Base-by-base conservation (phyloP, 2,329 filamentous ascomycete genomes). In the Ophiostoma piceae region DNA sequence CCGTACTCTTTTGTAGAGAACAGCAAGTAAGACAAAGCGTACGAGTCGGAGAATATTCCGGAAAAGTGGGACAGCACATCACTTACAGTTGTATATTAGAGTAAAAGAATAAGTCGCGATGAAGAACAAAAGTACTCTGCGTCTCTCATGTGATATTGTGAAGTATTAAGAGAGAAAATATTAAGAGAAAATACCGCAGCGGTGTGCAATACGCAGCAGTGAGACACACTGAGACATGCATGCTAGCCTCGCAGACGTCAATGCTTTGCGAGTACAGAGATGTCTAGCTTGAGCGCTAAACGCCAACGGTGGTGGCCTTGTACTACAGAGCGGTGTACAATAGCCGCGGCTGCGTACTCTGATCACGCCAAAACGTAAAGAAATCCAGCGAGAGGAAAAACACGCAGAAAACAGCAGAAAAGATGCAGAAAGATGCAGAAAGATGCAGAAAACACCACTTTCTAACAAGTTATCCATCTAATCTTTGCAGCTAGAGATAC, bases 161-260 rank as follows among this genome's bases (percentile, higher is more conserved):
- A 29, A 29, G 26, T 29, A 29, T 29, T 29, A 29, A 29, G 26
- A 29, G 26, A 2, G 26, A 29, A 29, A 29, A 29, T 29, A 29
- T 29, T 2, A 29, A 29, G 35, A 14, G 2, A 57, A 57, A 57
- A 57, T 57, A 6, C 51, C 51, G 51, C 51, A 57, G 51, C 51
- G n/a, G 51, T 57, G 51, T 26, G 2, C 16, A 57, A 19, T 29
- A 26, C 51, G 51, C 51, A 57, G 51, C 51, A 57, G 47, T 54
- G n/a, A 54, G 51, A 26, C 51, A 57, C 26, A 22, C 16, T 57
- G 51, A 57, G 22, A 57, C 51, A 57, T 57, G 51, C 51, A 57
- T 57, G 51, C 51, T 57, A 57, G 51, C 51, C 51, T 57, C 51
- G 51, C 16, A 47, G 43, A 47, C 16, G 43, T 47, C 43, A n/a